These are phyloP conservation scores for Lactarius hengduanensis DNA, from an alignment of 768 basidiomycete genomes.

Conservation along the genomic window DNA sequence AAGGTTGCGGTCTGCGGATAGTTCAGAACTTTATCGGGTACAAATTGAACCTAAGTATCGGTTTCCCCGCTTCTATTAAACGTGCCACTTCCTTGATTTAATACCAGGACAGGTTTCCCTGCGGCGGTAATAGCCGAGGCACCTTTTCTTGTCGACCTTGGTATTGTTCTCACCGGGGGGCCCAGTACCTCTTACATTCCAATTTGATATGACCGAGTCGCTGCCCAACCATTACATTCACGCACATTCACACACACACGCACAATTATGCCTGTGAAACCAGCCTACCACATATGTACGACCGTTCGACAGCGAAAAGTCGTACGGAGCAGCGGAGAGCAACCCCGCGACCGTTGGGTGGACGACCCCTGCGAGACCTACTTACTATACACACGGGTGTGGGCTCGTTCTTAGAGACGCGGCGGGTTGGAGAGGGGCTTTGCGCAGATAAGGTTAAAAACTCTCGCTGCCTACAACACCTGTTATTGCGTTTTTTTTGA, in stretches of 20 bases:
- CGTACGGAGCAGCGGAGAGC: slow-evolving; percentile 4
- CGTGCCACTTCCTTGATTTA: slow-evolving; percentile 24
- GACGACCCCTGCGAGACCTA: slow-evolving; percentile 1
- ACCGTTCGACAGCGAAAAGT: slow-evolving; percentile 12
- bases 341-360: slow-evolving; percentile 1
- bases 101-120: not conserved
- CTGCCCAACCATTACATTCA: not conserved
- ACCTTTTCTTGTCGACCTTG: slow-evolving; percentile 8
- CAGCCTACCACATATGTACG: slow-evolving; percentile 15
- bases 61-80: slow-evolving; percentile 11
- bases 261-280: not conserved
- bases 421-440: not conserved
- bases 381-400: not conserved
- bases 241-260: not conserved
- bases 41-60: slow-evolving; percentile 20
- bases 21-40: slow-evolving; percentile 16
- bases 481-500: not conserved
- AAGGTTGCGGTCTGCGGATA: not conserved
- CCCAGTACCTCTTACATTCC: not conserved
- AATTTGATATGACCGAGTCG: slow-evolving; percentile 14
- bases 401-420: not conserved
- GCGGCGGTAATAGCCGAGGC: not conserved
- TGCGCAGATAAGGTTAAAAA: slow-evolving; percentile 10
- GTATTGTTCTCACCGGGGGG: slow-evolving; percentile 12
- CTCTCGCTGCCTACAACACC: slow-evolving; percentile 1